These are phyloP conservation scores for Inga laurina DNA, from an alignment of 306 rosid species.

Conservation along the genomic window DNA sequence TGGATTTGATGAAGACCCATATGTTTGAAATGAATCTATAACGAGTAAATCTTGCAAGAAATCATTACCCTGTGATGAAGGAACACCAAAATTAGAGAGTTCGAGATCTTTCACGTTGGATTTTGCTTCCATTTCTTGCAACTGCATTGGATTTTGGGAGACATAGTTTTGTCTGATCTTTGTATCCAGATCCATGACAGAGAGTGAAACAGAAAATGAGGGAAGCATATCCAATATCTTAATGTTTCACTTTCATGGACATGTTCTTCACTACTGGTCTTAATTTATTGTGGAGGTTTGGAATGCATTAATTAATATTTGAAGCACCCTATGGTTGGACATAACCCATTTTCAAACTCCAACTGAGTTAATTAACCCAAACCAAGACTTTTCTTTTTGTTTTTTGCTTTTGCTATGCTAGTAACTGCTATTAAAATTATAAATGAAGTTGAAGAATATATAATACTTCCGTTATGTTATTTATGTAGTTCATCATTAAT, in stretches of 20 bases:
- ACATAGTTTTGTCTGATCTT: slow-evolving; percentile 38
- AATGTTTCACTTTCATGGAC: slow-evolving; percentile 26
- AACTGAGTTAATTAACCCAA: not conserved
- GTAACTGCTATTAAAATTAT: slow-evolving; percentile 34
- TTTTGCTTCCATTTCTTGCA: slow-evolving; percentile 32
- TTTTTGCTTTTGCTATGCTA: slow-evolving; percentile 8
- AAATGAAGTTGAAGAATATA: slow-evolving; percentile 29
- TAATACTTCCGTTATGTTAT: slow-evolving; percentile 39
- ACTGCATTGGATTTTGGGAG: slow-evolving; percentile 31
- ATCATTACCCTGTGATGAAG: slow-evolving; percentile 44
- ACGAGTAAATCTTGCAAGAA: slow-evolving; percentile 57
- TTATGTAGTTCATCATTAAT: slow-evolving; percentile 23
- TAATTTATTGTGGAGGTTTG: slow-evolving; percentile 39
- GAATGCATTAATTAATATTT: slow-evolving; percentile 38
- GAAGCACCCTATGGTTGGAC: slow-evolving; percentile 40
- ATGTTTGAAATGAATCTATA: slow-evolving; percentile 39
- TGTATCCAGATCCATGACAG: slow-evolving; percentile 64
- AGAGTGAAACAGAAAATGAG: slow-evolving; percentile 29
- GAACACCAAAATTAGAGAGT: slow-evolving; percentile 36
- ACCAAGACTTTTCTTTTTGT: not conserved
- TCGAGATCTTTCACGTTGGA: slow-evolving; percentile 38
- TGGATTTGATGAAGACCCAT: slow-evolving; percentile 43
- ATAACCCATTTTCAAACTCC: slow-evolving; percentile 29
- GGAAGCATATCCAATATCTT: slow-evolving; percentile 4
- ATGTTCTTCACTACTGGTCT: slow-evolving; percentile 36